These are phyloP conservation scores for Lipomyces spencermartinsiae DNA, from an alignment of 805 yeast genomes.

Conservation along the genomic window DNA sequence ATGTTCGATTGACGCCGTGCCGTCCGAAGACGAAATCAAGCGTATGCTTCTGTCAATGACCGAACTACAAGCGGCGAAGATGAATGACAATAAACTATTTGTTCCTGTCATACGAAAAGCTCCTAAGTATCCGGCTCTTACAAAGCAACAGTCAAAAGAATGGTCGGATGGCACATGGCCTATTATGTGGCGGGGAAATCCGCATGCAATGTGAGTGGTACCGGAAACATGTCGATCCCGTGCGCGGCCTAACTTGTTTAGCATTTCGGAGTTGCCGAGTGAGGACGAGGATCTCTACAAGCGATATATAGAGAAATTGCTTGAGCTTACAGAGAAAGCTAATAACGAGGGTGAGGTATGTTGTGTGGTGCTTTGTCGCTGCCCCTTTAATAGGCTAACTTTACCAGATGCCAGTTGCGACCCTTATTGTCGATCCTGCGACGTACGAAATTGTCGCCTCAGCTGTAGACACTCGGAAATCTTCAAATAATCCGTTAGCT, in stretches of 20 bases:
- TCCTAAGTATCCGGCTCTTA: constrained; percentile 70
- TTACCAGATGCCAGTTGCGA: constrained; percentile 56
- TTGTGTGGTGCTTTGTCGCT: neutral
- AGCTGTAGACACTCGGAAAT: constrained; percentile 50
- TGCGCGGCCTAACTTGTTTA: constrained; percentile 53
- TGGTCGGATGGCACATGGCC: constrained; percentile 88
- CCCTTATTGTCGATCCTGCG: constrained; percentile 68
- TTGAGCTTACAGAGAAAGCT: constrained; percentile 40
- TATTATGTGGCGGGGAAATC: constrained; percentile 90
- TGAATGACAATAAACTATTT: constrained; percentile 14
- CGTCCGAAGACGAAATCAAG: constrained; percentile 41
- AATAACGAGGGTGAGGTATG: constrained; percentile 22
- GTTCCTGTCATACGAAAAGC: constrained; percentile 46
- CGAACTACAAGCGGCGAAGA: constrained; percentile 5
- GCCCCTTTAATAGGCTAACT: neutral
- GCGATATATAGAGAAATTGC: constrained; percentile 45
- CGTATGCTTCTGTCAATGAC: constrained; percentile 40
- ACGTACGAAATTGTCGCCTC: constrained; percentile 52
- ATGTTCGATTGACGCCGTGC: constrained; percentile 53
- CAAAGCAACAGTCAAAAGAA: constrained; percentile 65
- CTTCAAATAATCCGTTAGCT: constrained; percentile 56
- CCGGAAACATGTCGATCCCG: neutral
- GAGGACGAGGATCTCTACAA: constrained; percentile 57
- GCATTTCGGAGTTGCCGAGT: constrained; percentile 56
- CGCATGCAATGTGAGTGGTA: constrained; percentile 48